Conservation (phyloP, 352 stramenopile genomes). For the Pythium aquatile region DNA sequence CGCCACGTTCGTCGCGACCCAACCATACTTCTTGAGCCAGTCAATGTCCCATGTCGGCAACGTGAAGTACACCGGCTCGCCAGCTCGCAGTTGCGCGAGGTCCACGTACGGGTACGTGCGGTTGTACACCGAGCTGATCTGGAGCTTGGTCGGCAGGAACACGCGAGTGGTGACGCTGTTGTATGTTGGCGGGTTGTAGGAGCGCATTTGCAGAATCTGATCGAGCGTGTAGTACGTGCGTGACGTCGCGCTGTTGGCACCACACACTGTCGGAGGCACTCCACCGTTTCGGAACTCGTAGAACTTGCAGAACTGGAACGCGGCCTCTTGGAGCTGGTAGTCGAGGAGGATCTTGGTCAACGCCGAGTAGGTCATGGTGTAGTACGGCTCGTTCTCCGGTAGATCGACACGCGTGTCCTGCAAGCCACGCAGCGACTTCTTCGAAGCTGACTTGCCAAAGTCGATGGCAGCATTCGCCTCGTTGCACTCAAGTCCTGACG, state of each 20-base stretch:
- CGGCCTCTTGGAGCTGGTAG: constrained; percentile 13
- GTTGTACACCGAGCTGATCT: neutral
- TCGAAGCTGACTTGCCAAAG: no score
- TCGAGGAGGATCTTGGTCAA: constrained; percentile 10
- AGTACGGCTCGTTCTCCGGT: constrained; percentile 7
- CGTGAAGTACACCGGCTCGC: constrained; percentile 1
- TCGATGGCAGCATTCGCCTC: no score
- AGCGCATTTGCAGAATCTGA: constrained; percentile 13
- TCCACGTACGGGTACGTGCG: constrained; percentile 8
- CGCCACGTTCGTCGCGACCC: neutral
- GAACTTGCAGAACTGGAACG: constrained; percentile 23
- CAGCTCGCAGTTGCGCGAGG: neutral
- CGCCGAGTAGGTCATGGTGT: constrained; percentile 13
- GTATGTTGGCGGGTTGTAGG: constrained; percentile 4
- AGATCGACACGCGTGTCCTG: neutral
- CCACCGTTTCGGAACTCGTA: constrained; percentile 20
- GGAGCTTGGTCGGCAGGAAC: constrained; percentile 5
- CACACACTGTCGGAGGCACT: constrained; percentile 7
- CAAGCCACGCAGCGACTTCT: no score
- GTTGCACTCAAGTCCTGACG: no score
- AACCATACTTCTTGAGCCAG: constrained; percentile 16
- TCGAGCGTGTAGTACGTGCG: constrained; percentile 9
- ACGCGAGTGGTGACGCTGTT: neutral
- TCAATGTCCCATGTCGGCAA: neutral
- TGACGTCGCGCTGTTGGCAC: neutral